phyloP scores from a whole-genome alignment of 2,329 filamentous ascomycete genomes.

The Colletotrichum musicola region DNA sequence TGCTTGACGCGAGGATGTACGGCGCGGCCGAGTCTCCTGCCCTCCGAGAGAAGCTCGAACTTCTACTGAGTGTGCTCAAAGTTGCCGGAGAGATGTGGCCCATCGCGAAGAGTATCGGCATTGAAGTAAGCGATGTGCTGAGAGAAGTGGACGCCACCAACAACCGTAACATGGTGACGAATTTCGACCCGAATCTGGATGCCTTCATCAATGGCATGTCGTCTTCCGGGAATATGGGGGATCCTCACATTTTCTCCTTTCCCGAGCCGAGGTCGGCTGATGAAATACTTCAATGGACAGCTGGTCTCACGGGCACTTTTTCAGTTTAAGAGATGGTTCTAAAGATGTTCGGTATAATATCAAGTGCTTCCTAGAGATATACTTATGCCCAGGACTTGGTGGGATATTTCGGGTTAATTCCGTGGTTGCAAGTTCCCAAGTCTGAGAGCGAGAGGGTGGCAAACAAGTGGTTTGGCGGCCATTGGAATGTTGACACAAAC shows the following conservation, averaged over 20 bases:
- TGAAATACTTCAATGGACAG: conserved; percentile 26
- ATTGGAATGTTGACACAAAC: no score
- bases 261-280: conserved; percentile 16
- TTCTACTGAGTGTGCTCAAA: conserved; percentile 47
- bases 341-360: no score
- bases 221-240: background rate
- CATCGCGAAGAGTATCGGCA: conserved; percentile 46
- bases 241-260: conserved; percentile 10
- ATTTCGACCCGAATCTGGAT: conserved; percentile 11
- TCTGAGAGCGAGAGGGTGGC: no score
- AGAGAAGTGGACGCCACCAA: conserved; percentile 6
- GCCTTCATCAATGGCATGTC: conserved; percentile 25
- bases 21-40: conserved; percentile 47
- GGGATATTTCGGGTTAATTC: no score
- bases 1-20: conserved; percentile 51
- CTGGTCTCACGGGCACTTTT: conserved; percentile 18
- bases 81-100: conserved; percentile 50
- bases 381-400: no score
- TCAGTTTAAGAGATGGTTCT: background rate
- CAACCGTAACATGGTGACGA: background rate
- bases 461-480: no score
- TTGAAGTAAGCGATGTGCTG: conserved; percentile 26
- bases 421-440: no score
- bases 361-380: background rate
- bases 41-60: conserved; percentile 49